phyloP scores from a whole-genome alignment of 75 land plant species.

The Adiantum capillusveneris region DNA sequence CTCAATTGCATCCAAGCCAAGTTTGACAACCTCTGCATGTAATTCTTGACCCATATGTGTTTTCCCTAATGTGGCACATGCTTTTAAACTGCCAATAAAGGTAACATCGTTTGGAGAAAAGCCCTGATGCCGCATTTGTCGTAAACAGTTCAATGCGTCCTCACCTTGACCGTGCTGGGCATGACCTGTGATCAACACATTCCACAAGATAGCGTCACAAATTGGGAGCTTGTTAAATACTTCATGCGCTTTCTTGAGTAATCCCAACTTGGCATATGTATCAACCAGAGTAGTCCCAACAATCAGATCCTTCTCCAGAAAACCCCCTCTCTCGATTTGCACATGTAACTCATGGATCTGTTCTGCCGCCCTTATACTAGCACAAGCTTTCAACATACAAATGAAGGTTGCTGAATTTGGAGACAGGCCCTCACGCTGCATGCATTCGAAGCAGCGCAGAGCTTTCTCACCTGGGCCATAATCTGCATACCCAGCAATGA shows the following conservation, averaged over 20 bases:
- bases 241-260: conserved; percentile 30
- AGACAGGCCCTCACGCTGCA: conserved; percentile 5
- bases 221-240: conserved; percentile 19
- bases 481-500: conserved; percentile 14
- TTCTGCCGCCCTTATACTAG: not conserved
- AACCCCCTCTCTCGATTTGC: not conserved
- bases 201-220: conserved; percentile 51
- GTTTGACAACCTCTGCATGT: conserved; percentile 10
- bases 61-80: conserved; percentile 6
- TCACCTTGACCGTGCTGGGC: conserved; percentile 44
- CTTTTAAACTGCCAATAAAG: conserved; percentile 18
- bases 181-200: conserved; percentile 39
- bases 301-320: conserved; percentile 14
- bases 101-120: conserved; percentile 15
- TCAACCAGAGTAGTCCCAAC: conserved; percentile 46
- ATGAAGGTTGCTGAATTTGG: conserved; percentile 7
- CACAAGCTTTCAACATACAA: conserved; percentile 18
- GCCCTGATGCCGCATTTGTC: conserved; percentile 29
- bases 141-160: conserved; percentile 41
- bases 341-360: not conserved
- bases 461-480: conserved; percentile 15
- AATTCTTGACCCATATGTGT: conserved; percentile 11
- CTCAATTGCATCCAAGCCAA: conserved; percentile 17
- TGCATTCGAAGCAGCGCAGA: conserved; percentile 2
- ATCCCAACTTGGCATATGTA: conserved; percentile 54